Percentiles rank a stretch among this genome's conserved stretches.
Evolutionary conservation across 768 basidiomycete species (phyloP).

Genomic region (Amanita rubescens): DNA sequence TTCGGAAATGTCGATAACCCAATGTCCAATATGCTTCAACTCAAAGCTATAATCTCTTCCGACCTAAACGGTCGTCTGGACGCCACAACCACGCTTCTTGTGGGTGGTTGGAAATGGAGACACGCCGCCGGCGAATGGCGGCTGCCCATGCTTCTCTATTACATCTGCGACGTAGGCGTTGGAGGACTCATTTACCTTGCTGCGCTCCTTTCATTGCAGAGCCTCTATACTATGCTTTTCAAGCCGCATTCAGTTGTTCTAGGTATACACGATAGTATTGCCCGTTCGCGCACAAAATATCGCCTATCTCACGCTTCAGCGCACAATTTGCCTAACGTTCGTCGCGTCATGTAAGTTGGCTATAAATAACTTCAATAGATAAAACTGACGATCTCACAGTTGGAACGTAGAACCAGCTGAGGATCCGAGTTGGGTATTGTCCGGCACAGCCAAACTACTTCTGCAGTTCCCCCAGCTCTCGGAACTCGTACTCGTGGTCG

Average conservation of each 20-base stretch:
- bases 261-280: too few relatives aligned
- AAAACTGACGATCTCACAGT: background rate
- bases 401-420: constrained; percentile 1
- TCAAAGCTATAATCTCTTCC: background rate
- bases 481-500: background rate
- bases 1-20: too few relatives aligned
- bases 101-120: constrained; percentile 1
- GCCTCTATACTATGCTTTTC: background rate
- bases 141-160: background rate
- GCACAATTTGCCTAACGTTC: constrained; percentile 1
- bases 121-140: background rate
- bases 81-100: background rate
- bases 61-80: too few relatives aligned
- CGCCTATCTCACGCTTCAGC: background rate
- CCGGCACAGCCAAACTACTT: background rate
- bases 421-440: background rate
- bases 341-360: background rate
- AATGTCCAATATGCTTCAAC: too few relatives aligned
- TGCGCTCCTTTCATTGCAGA: background rate
- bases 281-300: background rate
- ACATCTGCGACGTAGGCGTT: background rate
- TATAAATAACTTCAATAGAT: too few relatives aligned
- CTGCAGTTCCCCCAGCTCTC: background rate
- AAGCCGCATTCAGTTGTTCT: too few relatives aligned
- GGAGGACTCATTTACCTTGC: background rate